phyloP scores from a whole-genome alignment of 2,329 filamentous ascomycete species.

The Fusarium tanahbumbuense region DNA sequence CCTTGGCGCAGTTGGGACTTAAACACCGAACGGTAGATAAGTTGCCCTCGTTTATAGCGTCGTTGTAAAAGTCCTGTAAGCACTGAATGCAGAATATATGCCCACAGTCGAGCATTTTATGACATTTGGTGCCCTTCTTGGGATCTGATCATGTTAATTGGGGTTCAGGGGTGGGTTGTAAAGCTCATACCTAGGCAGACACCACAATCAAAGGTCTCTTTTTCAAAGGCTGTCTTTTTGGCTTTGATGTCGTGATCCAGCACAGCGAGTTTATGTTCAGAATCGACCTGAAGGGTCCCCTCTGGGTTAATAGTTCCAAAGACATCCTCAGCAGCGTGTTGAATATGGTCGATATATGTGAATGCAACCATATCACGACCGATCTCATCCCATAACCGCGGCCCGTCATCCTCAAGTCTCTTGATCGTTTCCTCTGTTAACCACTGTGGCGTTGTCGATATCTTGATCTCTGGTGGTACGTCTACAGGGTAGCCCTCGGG shows the following conservation, averaged over 20 bases:
- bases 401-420: conserved; percentile 62
- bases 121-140: conserved; percentile 86
- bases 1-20: conserved; percentile 80
- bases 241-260: conserved; percentile 82
- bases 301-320: conserved; percentile 67
- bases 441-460: conserved; percentile 70
- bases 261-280: conserved; percentile 74
- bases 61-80: conserved; percentile 89
- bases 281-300: conserved; percentile 63
- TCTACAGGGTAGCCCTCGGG: conserved; percentile 69
- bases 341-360: conserved; percentile 72
- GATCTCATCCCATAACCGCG: conserved; percentile 70
- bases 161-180: not conserved
- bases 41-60: conserved; percentile 87
- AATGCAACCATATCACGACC: conserved; percentile 70
- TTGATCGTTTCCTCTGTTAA: conserved; percentile 61
- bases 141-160: conserved; percentile 67
- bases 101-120: conserved; percentile 83
- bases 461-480: conserved; percentile 60
- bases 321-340: conserved; percentile 67
- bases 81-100: conserved; percentile 95
- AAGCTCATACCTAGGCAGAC: conserved; percentile 75
- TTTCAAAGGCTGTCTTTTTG: conserved; percentile 80
- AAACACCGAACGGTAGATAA: conserved; percentile 83
- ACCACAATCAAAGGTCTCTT: conserved; percentile 87